Evolutionary conservation across 306 rosid species (phyloP).

Genomic region (Castanea mollissima): DNA sequence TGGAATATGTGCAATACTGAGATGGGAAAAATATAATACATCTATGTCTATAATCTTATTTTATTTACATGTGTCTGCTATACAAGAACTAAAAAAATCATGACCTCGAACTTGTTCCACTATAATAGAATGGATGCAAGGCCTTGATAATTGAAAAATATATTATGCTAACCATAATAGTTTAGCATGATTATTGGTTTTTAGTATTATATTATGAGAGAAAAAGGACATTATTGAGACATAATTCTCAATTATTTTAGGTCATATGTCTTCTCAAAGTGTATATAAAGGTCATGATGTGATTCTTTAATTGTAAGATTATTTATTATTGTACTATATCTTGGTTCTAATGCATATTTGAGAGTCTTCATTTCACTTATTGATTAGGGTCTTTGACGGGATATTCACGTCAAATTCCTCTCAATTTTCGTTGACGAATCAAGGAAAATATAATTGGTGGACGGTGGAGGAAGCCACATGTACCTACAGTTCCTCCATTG

Average conservation of each 20-base stretch:
- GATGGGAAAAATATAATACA: neutral
- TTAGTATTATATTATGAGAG: conserved; percentile 14
- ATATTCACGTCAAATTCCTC: conserved; percentile 35
- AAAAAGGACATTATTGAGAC: conserved; percentile 3
- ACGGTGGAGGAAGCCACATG: neutral
- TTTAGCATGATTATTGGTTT: neutral
- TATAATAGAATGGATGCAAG: neutral
- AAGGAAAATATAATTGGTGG: conserved; percentile 2
- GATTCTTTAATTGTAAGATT: neutral
- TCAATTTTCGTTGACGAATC: conserved; percentile 16
- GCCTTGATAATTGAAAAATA: too few species aligned
- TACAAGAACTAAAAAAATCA: neutral
- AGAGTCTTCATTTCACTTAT: conserved; percentile 11
- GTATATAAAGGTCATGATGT: neutral
- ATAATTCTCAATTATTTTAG: conserved; percentile 31
- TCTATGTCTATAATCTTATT: neutral
- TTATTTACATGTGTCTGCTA: neutral
- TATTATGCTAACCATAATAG: too few species aligned
- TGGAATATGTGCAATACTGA: neutral
- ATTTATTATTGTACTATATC: neutral
- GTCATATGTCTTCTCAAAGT: conserved; percentile 42
- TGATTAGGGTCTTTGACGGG: conserved; percentile 35
- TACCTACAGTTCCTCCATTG: neutral
- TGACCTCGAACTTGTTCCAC: neutral
- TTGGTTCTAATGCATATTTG: neutral